Percentiles rank a stretch among this genome's conserved stretches.
Conservation (phyloP, 306 rosid species). For the Clitoria ternatea region DNA sequence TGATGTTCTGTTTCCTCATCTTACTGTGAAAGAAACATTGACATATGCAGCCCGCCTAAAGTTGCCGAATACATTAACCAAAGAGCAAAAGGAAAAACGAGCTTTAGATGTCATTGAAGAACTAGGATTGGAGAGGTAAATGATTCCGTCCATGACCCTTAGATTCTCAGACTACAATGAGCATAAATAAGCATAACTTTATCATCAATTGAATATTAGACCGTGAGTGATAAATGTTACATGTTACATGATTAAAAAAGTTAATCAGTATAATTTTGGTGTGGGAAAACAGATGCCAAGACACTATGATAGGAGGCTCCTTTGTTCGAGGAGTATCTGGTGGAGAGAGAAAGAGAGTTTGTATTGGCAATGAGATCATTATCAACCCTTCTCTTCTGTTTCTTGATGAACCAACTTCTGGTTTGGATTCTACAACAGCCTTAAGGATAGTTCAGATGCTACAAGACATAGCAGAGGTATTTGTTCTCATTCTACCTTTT, state of each 20-base stretch:
- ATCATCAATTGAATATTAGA: neutral
- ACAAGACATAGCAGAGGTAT: conserved; percentile 91
- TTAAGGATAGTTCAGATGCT: conserved; percentile 88
- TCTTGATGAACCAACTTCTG: conserved; percentile 97
- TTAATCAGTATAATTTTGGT: neutral
- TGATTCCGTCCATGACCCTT: neutral
- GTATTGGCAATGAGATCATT: conserved; percentile 87
- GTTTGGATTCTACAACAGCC: conserved; percentile 98
- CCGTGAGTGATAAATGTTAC: neutral
- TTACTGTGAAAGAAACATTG: conserved; percentile 87
- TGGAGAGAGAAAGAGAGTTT: conserved; percentile 97
- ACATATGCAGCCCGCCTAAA: conserved; percentile 79
- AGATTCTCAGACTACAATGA: neutral
- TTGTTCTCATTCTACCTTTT: neutral
- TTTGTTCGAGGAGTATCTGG: conserved; percentile 93
- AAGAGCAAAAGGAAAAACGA: conserved; percentile 80
- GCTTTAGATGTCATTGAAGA: conserved; percentile 82
- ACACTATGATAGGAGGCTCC: conserved; percentile 94
- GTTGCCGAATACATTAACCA: conserved; percentile 61
- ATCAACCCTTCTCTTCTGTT: conserved; percentile 87
- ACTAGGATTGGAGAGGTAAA: conserved; percentile 89
- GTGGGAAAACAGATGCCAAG: conserved; percentile 72
- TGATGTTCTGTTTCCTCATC: conserved; percentile 91
- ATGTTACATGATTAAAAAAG: neutral
- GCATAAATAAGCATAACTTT: neutral